Conservation (phyloP, 352 stramenopile species). For the Globisporangium mamillatum region DNA sequence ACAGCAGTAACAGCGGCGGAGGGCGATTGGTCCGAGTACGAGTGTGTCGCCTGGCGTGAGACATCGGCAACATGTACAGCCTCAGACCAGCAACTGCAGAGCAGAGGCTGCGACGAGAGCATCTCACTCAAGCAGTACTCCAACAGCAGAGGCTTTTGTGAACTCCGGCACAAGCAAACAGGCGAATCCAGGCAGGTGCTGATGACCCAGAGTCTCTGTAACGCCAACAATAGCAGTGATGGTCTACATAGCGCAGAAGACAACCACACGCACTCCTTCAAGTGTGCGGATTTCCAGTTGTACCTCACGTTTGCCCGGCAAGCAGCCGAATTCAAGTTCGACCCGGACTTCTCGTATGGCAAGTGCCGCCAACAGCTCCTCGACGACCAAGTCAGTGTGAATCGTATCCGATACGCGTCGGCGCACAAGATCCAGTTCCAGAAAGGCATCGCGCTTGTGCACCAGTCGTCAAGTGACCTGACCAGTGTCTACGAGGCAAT, state of each 20-base stretch:
- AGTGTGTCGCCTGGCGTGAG: background rate
- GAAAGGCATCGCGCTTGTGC: constrained; percentile 39
- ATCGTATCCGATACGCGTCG: constrained; percentile 17
- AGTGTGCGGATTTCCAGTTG: constrained; percentile 33
- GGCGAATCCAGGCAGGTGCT: background rate
- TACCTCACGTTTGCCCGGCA: constrained; percentile 33
- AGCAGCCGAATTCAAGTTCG: constrained; percentile 36
- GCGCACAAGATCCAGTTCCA: constrained; percentile 24
- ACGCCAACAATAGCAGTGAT: background rate
- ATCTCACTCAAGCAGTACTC: background rate
- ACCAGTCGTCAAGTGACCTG: constrained; percentile 37
- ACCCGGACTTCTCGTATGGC: constrained; percentile 29
- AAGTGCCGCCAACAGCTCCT: constrained; percentile 23
- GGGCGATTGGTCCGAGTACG: background rate
- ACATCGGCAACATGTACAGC: background rate
- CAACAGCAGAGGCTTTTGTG: background rate
- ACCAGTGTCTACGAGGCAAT: constrained; percentile 40
- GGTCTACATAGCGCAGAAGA: background rate
- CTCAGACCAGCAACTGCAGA: background rate
- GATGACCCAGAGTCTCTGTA: background rate
- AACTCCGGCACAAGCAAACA: background rate
- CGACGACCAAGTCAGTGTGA: constrained; percentile 17
- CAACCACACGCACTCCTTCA: constrained; percentile 13
- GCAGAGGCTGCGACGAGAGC: background rate
- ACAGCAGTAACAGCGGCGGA: too few species aligned